These are phyloP conservation scores for Ophiostoma tasmaniense DNA, from an alignment of 2,329 filamentous ascomycete genomes.

Conservation along the genomic window DNA sequence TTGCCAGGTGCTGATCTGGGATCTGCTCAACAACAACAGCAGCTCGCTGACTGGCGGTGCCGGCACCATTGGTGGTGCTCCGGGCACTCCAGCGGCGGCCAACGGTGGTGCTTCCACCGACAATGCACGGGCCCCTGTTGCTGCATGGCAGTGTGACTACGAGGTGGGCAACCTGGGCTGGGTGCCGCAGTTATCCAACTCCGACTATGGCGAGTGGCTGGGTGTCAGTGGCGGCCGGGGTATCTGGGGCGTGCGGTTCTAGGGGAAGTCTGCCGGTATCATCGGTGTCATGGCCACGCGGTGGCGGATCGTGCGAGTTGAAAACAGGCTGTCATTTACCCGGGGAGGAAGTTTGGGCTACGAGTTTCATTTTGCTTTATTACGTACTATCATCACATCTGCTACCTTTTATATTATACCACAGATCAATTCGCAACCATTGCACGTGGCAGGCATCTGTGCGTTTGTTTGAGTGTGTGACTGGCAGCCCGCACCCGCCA, in stretches of 20 bases:
- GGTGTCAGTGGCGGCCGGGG: conserved; percentile 74
- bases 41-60: not conserved
- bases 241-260: conserved; percentile 61
- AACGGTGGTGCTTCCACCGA: conserved; percentile 46
- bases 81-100: conserved; percentile 19
- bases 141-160: conserved; percentile 78
- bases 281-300: not conserved
- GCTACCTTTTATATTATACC: conserved; percentile 2
- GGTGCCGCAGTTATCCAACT: conserved; percentile 63
- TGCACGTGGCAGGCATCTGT: not conserved
- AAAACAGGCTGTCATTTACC: not conserved
- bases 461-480: not conserved
- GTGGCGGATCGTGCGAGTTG: not conserved
- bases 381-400: not conserved
- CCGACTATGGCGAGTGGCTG: conserved; percentile 72
- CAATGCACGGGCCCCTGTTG: conserved; percentile 58
- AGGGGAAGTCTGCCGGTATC: not conserved
- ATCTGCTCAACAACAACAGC: conserved; percentile 63
- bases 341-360: not conserved
- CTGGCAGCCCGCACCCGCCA: too few relatives aligned
- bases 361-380: not conserved
- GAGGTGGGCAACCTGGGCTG: conserved; percentile 80
- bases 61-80: not conserved
- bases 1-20: conserved; percentile 86
- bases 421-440: not conserved